Evolutionary conservation across 768 basidiomycete genomes (phyloP).

Genomic region (Tulasnella sp.): DNA sequence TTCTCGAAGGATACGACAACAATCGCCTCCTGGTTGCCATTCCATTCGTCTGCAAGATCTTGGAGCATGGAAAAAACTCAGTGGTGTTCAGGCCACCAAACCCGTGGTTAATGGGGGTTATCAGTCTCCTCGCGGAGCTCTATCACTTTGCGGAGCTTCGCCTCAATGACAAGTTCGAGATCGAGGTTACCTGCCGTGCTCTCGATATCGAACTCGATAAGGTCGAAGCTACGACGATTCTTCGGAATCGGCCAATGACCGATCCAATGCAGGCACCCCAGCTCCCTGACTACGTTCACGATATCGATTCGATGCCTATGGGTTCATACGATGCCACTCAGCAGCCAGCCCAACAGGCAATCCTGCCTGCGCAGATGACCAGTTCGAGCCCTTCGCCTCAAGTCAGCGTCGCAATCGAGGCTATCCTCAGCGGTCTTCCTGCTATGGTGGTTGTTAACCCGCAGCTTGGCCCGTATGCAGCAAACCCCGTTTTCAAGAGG

Average conservation of each 20-base stretch:
- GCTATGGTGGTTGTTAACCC: slow-evolving; percentile 69
- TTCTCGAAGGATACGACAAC: slow-evolving; percentile 90
- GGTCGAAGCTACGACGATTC: slow-evolving; percentile 72
- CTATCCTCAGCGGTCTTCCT: slow-evolving; percentile 61
- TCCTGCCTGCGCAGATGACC: neutral
- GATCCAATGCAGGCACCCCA: slow-evolving; percentile 53
- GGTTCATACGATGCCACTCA: slow-evolving; percentile 49
- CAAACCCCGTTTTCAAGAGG: slow-evolving; percentile 79
- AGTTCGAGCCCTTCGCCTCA: slow-evolving; percentile 50
- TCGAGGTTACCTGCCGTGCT: slow-evolving; percentile 90
- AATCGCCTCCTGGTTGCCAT: slow-evolving; percentile 89
- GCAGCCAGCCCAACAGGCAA: neutral
- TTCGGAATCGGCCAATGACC: slow-evolving; percentile 64
- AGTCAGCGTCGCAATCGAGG: slow-evolving; percentile 71
- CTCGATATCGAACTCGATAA: slow-evolving; percentile 80
- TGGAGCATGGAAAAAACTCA: slow-evolving; percentile 84
- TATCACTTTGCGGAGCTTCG: slow-evolving; percentile 96
- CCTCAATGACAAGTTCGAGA: slow-evolving; percentile 96
- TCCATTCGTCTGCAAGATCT: slow-evolving; percentile 94
- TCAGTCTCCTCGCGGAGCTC: slow-evolving; percentile 86
- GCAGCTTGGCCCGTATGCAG: slow-evolving; percentile 64
- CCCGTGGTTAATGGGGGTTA: slow-evolving; percentile 96
- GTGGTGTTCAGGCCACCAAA: slow-evolving; percentile 93
- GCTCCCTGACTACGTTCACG: slow-evolving; percentile 69
- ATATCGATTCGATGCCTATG: slow-evolving; percentile 73